These are phyloP conservation scores for Clausena lansium DNA, from an alignment of 345 rosid species.

Conservation along the genomic window DNA sequence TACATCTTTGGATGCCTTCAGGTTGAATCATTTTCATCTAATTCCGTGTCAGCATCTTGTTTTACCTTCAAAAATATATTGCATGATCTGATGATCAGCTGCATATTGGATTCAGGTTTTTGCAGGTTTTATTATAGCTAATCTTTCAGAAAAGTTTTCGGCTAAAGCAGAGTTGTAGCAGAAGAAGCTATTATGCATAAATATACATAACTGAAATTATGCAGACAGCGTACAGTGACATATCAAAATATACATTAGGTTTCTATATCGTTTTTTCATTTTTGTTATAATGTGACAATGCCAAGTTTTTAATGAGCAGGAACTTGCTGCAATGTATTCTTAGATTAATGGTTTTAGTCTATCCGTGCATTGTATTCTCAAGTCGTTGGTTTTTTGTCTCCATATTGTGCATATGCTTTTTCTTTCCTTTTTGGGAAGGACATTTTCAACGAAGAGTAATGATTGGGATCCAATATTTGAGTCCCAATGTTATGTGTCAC, in stretches of 20 bases:
- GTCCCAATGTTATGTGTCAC: no score
- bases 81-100: background rate
- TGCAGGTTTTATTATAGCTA: slow-evolving; percentile 57
- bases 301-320: no score
- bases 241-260: background rate
- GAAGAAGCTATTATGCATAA: background rate
- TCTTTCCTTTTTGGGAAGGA: no score
- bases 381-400: no score
- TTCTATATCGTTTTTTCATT: background rate
- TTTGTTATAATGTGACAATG: background rate
- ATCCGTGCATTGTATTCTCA: no score
- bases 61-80: background rate
- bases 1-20: slow-evolving; percentile 76
- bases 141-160: slow-evolving; percentile 36
- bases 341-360: no score
- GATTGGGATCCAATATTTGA: no score
- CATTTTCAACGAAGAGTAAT: no score
- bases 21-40: slow-evolving; percentile 26
- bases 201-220: background rate
- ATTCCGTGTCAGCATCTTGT: no score
- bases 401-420: no score
- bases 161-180: slow-evolving; percentile 23
- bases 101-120: slow-evolving; percentile 46
- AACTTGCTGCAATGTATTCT: no score
- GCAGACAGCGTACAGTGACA: background rate